Evolutionary conservation across 78 protist species (phyloP), one percentile per base, ranked within the genome.

Genomic region (Andalucia godoyi): DNA sequence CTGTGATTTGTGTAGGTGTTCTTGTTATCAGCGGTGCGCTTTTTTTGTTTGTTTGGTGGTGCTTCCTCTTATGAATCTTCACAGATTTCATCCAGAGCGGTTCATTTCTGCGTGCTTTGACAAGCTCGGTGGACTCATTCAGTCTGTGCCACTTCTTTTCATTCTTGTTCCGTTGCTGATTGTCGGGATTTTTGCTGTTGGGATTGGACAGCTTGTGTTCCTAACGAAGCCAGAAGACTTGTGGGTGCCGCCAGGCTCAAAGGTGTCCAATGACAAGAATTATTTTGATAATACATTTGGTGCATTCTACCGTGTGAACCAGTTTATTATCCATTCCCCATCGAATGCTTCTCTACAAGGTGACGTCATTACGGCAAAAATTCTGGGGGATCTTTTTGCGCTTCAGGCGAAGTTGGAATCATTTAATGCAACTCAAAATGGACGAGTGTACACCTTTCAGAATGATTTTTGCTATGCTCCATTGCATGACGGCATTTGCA

Each of bases 201-300:
- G 66, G 18, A 18, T 62, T n/a, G 18, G 18, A 18, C 43, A n/a
- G 18, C 25, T 62, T 37, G 68, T 37, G 18, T n/a, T 53, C 50
- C 21, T 21, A 21, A 53, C 49, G n/a, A 53, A 52, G n/a, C 66
- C 66, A 62, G 68, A 38, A 62, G 43, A 62, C 18, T 43, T 62
- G 18, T 62, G 66, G 66, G 66, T 62, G 34, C 66, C 66, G 18
- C 21, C 18, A n/a, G 59, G 18, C 43, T n/a, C 68, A 37, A 18
- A 18, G n/a, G 18, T 18, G 18, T 18, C 18, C 18, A 18, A n/a
- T n/a, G 68, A 62, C 18, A 62, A 62, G 43, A 53, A 62, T 18
- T n/a, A 54, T 38, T 62, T 62, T 62, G 66, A 62, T 62, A n/a
- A 37, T n/a, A 54, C 18, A 54, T 62, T 62, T 52, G n/a, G 66